These are phyloP conservation scores for Botrytis cinerea DNA, from an alignment of 2,329 filamentous ascomycete species.

Conservation along the genomic window DNA sequence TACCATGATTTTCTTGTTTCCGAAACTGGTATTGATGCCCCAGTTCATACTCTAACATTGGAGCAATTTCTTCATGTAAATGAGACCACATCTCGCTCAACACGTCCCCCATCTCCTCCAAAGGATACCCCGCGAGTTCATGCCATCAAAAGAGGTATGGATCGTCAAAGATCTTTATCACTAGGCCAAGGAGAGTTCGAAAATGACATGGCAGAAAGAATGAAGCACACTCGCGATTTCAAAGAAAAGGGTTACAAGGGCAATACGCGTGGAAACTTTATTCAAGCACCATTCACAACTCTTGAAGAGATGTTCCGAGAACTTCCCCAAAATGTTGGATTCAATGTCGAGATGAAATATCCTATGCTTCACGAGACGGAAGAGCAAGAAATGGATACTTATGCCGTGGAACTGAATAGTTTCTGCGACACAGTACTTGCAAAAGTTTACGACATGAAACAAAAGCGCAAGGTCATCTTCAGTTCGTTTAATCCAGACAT, in stretches of 20 bases:
- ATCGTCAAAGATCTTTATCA: slow-evolving; percentile 43
- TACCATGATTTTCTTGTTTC: slow-evolving; percentile 98
- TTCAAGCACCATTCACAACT: slow-evolving; percentile 94
- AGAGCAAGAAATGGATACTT: slow-evolving; percentile 94
- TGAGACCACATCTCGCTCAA: slow-evolving; percentile 49
- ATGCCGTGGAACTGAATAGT: slow-evolving; percentile 91
- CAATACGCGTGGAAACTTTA: slow-evolving; percentile 90
- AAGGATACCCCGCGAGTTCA: slow-evolving; percentile 34
- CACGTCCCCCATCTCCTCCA: slow-evolving; percentile 50
- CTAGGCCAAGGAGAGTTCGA: slow-evolving; percentile 37
- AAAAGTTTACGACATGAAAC: slow-evolving; percentile 84
- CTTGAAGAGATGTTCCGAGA: slow-evolving; percentile 90
- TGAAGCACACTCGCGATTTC: slow-evolving; percentile 96
- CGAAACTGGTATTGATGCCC: slow-evolving; percentile 95
- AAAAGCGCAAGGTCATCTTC: slow-evolving; percentile 90
- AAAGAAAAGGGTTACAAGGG: slow-evolving; percentile 95
- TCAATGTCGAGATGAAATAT: slow-evolving; percentile 99
- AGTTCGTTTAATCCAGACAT: slow-evolving; percentile 98
- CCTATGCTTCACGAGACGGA: slow-evolving; percentile 96
- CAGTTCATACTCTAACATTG: slow-evolving; percentile 89
- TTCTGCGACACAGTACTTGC: slow-evolving; percentile 92
- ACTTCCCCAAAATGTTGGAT: slow-evolving; percentile 79
- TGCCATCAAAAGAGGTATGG: slow-evolving; percentile 34
- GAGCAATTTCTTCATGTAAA: slow-evolving; percentile 92
- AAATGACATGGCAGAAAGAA: slow-evolving; percentile 66